Evolutionary conservation across 1,139 yeast genomes (phyloP).

Genomic region (Nadsonia starkeyi-henricii): DNA sequence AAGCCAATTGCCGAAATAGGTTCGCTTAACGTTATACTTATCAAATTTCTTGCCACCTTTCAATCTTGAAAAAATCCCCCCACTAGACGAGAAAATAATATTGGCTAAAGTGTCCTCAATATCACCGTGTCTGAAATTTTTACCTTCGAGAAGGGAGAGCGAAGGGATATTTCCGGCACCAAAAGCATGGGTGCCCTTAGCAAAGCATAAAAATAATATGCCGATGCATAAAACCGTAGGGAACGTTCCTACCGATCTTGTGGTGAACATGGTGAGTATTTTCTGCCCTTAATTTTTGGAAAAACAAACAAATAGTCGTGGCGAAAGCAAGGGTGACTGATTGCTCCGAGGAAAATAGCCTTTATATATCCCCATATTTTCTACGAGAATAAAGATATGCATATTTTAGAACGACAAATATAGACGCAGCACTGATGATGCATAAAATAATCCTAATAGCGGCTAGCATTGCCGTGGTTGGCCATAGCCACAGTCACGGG

Average conservation of each 20-base stretch:
- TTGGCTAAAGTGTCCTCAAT: conserved; percentile 16
- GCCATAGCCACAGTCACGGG: no score
- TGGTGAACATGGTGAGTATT: neutral
- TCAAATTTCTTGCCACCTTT: conserved; percentile 15
- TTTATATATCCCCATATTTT: no score
- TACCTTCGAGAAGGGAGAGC: conserved; percentile 14
- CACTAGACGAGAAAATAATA: conserved; percentile 10
- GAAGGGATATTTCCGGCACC: conserved; percentile 20
- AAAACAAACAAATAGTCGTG: no score
- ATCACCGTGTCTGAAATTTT: conserved; percentile 17
- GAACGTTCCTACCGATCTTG: neutral
- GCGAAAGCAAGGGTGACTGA: no score
- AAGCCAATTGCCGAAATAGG: conserved; percentile 19
- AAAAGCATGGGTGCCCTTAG: conserved; percentile 11
- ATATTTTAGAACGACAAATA: no score
- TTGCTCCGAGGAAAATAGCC: no score
- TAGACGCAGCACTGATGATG: no score
- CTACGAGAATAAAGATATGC: no score
- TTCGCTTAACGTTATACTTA: conserved; percentile 14
- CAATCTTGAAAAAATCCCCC: conserved; percentile 10
- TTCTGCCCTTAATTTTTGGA: no score
- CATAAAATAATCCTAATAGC: no score
- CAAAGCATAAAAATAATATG: neutral
- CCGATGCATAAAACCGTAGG: neutral
- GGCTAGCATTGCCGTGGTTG: no score